phyloP scores from a whole-genome alignment of 768 basidiomycete species.

The Neoboletus magnificus region DNA sequence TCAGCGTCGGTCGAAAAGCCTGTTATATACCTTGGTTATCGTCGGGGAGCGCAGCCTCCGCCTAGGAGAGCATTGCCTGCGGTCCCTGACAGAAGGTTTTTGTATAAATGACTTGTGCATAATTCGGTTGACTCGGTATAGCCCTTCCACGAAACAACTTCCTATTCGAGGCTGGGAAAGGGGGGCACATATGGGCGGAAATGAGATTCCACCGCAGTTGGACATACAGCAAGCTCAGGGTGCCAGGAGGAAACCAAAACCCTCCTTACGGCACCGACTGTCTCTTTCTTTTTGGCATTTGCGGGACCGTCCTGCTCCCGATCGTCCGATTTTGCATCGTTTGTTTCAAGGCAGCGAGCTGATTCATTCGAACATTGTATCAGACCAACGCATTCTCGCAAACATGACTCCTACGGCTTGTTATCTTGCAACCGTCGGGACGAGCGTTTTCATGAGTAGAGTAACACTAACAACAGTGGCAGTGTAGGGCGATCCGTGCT shows the following conservation, averaged over 20 bases:
- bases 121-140: conserved; percentile 15
- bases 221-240: conserved; percentile 4
- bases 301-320: conserved; percentile 4
- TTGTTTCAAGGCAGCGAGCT: background rate
- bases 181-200: background rate
- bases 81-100: conserved; percentile 6
- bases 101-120: conserved; percentile 11
- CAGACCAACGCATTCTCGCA: background rate
- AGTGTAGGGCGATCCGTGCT: background rate
- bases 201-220: background rate
- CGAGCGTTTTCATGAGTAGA: background rate
- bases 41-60: conserved; percentile 29
- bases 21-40: conserved; percentile 17
- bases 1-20: background rate
- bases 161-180: conserved; percentile 12
- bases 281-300: background rate
- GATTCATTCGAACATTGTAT: background rate
- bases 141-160: conserved; percentile 18
- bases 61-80: conserved; percentile 27
- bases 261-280: conserved; percentile 7
- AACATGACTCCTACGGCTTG: too few species aligned
- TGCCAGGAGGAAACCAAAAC: conserved; percentile 15
- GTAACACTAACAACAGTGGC: background rate
- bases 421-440: background rate
- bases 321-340: background rate